Conservation (phyloP, 257 asterid species). For the Dorcoceras hygrometricum region DNA sequence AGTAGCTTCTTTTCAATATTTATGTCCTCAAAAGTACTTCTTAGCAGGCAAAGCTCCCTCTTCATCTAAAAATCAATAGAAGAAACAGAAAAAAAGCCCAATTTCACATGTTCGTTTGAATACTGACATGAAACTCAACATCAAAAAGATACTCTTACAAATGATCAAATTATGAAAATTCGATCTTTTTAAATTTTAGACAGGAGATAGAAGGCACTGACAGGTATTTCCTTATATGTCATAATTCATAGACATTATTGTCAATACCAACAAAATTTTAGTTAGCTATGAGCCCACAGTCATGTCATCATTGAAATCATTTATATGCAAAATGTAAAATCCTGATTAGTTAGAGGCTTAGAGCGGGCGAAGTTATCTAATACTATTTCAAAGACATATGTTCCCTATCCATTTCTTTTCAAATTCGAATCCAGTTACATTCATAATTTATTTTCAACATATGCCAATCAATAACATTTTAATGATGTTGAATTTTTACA, state of each 20-base stretch:
- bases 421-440: no score
- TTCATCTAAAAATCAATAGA: conserved; percentile 48
- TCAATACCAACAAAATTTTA: no score
- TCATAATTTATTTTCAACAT: not conserved
- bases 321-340: not conserved
- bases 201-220: not conserved
- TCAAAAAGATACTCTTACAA: not conserved
- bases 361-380: not conserved
- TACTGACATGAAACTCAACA: conserved; percentile 5
- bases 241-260: no score
- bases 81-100: not conserved
- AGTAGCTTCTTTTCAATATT: conserved; percentile 41
- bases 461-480: not conserved
- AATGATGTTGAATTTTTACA: not conserved
- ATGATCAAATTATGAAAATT: no score
- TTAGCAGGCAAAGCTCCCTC: conserved; percentile 52
- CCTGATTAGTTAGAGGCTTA: not conserved
- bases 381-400: not conserved
- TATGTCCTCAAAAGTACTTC: conserved; percentile 48
- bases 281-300: not conserved
- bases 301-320: not conserved
- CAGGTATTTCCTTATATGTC: no score
- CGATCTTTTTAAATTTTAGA: not conserved
- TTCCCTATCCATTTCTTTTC: no score
- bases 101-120: not conserved